Evolutionary conservation across 106 monocot species (phyloP).

Genomic region (Allium sativum): DNA sequence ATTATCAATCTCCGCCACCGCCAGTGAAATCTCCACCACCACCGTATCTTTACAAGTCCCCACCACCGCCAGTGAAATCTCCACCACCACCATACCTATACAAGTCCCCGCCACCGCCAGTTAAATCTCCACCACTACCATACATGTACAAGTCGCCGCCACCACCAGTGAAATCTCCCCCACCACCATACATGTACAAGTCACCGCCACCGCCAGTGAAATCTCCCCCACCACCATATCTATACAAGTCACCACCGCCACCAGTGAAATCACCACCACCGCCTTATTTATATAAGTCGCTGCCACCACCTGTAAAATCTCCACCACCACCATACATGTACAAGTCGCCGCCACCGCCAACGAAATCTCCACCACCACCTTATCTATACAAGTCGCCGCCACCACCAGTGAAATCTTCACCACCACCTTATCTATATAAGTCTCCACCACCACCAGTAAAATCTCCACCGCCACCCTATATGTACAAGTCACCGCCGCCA

Average conservation of each 20-base stretch:
- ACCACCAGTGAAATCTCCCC: conserved; percentile 11
- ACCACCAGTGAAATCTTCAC: background rate
- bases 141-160: conserved; percentile 28
- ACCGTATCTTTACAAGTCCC: background rate
- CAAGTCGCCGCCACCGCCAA: conserved; percentile 12
- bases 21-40: background rate
- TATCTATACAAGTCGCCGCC: conserved; percentile 13
- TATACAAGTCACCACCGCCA: conserved; percentile 19
- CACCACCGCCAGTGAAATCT: no score
- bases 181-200: conserved; percentile 13
- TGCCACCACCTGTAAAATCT: background rate
- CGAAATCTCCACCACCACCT: conserved; percentile 3
- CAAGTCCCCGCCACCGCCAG: conserved; percentile 20
- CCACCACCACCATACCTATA: conserved; percentile 5
- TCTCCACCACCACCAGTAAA: conserved; percentile 15
- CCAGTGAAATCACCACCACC: conserved; percentile 6
- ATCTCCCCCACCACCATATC: conserved; percentile 14
- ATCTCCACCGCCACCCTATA: conserved; percentile 13
- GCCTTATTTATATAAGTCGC: background rate
- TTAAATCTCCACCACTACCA: conserved; percentile 14
- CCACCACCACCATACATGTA: conserved; percentile 5
- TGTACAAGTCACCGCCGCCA: conserved; percentile 23
- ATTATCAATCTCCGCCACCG: background rate
- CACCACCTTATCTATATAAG: conserved; percentile 10
- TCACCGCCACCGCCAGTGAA: conserved; percentile 18